These are phyloP conservation scores for Rhodotorula kratochvilovae DNA, from an alignment of 768 basidiomycete species.

Conservation along the genomic window DNA sequence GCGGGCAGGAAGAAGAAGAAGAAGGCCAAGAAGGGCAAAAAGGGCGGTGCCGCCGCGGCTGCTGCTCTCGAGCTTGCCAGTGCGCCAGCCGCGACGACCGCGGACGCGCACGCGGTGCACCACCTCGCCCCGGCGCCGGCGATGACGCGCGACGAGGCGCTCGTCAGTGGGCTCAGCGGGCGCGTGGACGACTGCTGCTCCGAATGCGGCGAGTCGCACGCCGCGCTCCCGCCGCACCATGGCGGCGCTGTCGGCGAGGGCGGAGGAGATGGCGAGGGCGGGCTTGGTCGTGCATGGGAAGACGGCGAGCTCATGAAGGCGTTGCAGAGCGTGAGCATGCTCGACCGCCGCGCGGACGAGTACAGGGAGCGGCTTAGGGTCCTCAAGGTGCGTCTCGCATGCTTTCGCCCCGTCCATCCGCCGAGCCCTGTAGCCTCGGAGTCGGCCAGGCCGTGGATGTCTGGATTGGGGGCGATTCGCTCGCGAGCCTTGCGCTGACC, in stretches of 20 bases:
- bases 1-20: constrained; percentile 1
- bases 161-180: background rate
- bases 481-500: too few species aligned
- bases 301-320: constrained; percentile 33
- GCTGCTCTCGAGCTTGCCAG: background rate
- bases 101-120: too few species aligned
- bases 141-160: background rate
- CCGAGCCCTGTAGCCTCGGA: too few species aligned
- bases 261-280: constrained; percentile 9
- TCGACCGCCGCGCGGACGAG: constrained; percentile 32
- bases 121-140: too few species aligned
- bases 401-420: too few species aligned
- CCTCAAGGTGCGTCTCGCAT: constrained; percentile 19
- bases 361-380: constrained; percentile 31
- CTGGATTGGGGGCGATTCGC: too few species aligned
- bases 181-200: background rate
- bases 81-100: background rate
- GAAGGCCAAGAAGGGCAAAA: constrained; percentile 8
- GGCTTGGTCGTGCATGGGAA: background rate
- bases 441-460: too few species aligned
- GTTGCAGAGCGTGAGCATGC: constrained; percentile 23
- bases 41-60: background rate
- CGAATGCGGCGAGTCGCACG: constrained; percentile 4
- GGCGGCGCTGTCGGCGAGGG: background rate
- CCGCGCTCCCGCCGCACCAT: background rate